Conservation (phyloP, 2,329 filamentous ascomycete genomes). For the Leptodontidium sp. region DNA sequence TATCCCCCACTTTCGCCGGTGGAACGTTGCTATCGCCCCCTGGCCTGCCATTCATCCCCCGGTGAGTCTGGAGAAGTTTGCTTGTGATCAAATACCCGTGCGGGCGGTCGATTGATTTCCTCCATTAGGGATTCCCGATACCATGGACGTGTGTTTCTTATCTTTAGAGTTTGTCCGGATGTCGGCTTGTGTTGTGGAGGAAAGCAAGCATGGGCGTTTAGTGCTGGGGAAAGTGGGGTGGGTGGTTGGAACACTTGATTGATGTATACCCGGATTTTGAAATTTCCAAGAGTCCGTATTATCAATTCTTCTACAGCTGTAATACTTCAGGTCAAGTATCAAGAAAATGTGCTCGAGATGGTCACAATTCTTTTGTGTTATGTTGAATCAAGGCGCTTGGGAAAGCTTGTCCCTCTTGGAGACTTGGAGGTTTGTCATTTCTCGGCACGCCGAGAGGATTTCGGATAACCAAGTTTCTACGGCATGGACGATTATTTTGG, state of each 20-base stretch:
- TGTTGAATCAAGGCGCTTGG: background rate
- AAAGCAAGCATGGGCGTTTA: background rate
- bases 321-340: background rate
- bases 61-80: background rate
- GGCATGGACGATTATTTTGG: too few relatives aligned
- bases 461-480: too few relatives aligned
- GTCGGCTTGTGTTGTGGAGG: slow-evolving; percentile 2
- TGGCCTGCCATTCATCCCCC: background rate
- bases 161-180: slow-evolving; percentile 3
- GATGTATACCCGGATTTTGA: too few relatives aligned
- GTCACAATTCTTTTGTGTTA: background rate
- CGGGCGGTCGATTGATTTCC: background rate
- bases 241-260: background rate
- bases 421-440: background rate
- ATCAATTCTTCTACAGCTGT: too few relatives aligned
- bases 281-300: too few relatives aligned
- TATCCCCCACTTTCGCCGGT: slow-evolving; percentile 17
- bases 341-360: background rate
- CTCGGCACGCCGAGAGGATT: too few relatives aligned
- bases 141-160: slow-evolving; percentile 1
- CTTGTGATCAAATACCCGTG: background rate
- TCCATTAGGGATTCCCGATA: background rate
- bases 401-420: slow-evolving; percentile 4
- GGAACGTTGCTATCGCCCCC: slow-evolving; percentile 10
- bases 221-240: slow-evolving; percentile 15